These are phyloP conservation scores for Cymbopogon citratus DNA, from an alignment of 176 grass and related monocot genomes.

Conservation along the genomic window DNA sequence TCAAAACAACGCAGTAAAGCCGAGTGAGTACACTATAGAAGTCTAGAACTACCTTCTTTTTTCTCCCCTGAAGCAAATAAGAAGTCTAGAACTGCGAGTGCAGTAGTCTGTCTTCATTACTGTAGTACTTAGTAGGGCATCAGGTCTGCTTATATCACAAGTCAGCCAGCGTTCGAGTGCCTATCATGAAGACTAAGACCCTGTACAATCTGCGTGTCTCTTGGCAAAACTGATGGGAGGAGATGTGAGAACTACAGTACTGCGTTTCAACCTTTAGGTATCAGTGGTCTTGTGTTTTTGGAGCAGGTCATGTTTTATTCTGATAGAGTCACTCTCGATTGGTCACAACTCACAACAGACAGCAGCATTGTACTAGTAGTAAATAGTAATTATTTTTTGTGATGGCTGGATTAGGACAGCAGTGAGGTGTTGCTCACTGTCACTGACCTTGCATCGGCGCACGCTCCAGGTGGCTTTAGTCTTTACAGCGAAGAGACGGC, in stretches of 20 bases:
- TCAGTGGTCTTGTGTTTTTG: neutral
- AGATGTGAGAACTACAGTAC: neutral
- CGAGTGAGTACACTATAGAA: neutral
- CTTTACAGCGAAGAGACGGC: slow-evolving; percentile 19
- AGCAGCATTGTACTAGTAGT: neutral
- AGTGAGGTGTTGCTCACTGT: neutral
- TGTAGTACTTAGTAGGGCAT: neutral
- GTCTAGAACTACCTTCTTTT: neutral
- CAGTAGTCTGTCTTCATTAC: neutral
- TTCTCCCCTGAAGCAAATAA: neutral
- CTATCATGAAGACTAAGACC: neutral
- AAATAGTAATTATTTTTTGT: neutral
- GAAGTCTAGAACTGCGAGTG: neutral
- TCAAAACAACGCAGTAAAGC: neutral
- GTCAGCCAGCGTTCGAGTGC: slow-evolving; percentile 1
- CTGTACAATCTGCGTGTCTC: slow-evolving; percentile 17
- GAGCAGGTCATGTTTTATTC: neutral
- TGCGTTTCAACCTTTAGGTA: neutral
- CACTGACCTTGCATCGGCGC: slow-evolving; percentile 4
- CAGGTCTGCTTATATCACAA: neutral
- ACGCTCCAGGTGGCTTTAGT: neutral
- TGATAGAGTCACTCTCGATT: neutral
- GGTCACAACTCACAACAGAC: neutral
- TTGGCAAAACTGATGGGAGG: neutral
- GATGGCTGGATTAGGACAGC: neutral